Evolutionary conservation across 306 rosid genomes (phyloP).

Genomic region (Purshia tridentata): DNA sequence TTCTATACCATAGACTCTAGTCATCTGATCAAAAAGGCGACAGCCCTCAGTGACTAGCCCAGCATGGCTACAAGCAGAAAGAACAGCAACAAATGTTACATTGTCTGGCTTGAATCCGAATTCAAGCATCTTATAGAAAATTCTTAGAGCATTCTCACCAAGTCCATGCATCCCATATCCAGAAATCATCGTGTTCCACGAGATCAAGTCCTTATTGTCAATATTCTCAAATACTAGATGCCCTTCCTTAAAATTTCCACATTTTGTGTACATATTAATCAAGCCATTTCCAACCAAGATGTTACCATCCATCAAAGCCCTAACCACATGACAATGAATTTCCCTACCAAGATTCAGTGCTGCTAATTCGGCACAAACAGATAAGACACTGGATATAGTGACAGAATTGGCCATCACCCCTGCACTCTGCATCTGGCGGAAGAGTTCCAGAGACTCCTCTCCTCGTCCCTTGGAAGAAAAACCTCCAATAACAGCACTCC

Average conservation of each 20-base stretch:
- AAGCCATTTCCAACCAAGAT: slow-evolving; percentile 77
- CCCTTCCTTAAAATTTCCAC: slow-evolving; percentile 67
- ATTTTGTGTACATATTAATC: slow-evolving; percentile 76
- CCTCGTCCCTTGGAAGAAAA: slow-evolving; percentile 53
- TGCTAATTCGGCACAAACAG: slow-evolving; percentile 70
- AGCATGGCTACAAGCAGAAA: slow-evolving; percentile 84
- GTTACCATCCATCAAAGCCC: slow-evolving; percentile 53
- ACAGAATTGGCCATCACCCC: slow-evolving; percentile 55
- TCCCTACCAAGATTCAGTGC: slow-evolving; percentile 68
- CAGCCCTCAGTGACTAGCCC: slow-evolving; percentile 65
- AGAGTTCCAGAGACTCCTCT: slow-evolving; percentile 62
- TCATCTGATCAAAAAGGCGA: slow-evolving; percentile 53
- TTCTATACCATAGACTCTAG: slow-evolving; percentile 43
- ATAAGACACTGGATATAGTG: slow-evolving; percentile 62
- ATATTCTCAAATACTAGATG: slow-evolving; percentile 51
- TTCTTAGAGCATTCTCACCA: slow-evolving; percentile 59
- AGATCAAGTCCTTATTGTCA: slow-evolving; percentile 54
- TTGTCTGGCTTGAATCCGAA: slow-evolving; percentile 60
- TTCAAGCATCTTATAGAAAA: slow-evolving; percentile 55
- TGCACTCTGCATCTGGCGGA: slow-evolving; percentile 73
- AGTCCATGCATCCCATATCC: slow-evolving; percentile 85
- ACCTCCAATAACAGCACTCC: slow-evolving; percentile 73
- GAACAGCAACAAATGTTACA: slow-evolving; percentile 61
- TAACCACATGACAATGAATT: slow-evolving; percentile 60
- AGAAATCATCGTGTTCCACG: slow-evolving; percentile 81